Evolutionary conservation across 208 protist species (phyloP).

Genomic region (Trichomonas tenax): DNA sequence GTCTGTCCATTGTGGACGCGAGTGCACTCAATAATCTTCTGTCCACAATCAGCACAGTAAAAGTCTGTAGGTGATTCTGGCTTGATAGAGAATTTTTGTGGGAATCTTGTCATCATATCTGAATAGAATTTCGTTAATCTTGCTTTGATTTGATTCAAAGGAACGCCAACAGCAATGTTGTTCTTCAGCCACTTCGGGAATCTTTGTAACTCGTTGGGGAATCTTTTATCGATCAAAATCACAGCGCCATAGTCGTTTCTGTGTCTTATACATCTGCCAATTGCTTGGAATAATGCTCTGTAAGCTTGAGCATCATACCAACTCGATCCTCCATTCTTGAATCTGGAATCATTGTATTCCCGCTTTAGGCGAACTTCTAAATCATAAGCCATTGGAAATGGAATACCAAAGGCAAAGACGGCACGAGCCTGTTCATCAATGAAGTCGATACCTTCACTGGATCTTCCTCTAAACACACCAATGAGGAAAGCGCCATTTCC

Average conservation of each 20-base stretch:
- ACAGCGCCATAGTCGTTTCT: not conserved
- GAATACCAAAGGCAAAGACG: not conserved
- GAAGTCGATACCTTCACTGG: conserved; percentile 11
- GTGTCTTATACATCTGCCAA: not conserved
- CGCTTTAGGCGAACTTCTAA: not conserved
- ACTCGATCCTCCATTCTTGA: not conserved
- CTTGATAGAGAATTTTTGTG: not conserved
- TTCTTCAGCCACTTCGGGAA: not conserved
- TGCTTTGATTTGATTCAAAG: not conserved
- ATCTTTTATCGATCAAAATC: not conserved
- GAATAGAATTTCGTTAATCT: not conserved
- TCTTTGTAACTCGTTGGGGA: not conserved
- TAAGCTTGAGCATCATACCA: conserved; percentile 17
- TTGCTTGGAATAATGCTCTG: not conserved
- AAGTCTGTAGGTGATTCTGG: not conserved
- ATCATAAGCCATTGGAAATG: not conserved
- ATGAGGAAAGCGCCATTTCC: not conserved
- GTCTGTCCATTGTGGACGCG: not conserved
- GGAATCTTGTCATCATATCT: not conserved
- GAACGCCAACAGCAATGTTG: not conserved
- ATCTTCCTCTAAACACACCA: not conserved
- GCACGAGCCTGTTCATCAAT: not conserved
- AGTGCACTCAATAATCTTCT: not conserved
- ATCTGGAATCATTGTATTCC: not conserved
- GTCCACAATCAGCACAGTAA: not conserved